Evolutionary conservation across 345 rosid species (phyloP), one percentile per base, ranked within the genome.

Genomic region (Hibiscus tridactylites): DNA sequence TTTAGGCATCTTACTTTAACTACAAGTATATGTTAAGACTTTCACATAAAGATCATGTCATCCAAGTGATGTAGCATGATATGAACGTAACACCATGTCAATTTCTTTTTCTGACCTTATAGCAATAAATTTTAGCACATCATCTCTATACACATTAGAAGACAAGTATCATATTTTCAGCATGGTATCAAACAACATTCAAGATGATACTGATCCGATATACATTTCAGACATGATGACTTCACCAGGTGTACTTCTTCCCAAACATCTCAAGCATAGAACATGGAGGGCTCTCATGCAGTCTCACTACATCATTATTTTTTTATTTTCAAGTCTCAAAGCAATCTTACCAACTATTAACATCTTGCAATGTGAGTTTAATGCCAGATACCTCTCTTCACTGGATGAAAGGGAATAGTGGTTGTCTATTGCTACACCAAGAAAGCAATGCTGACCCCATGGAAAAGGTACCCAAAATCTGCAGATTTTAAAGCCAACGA

Each of bases 401-500:
- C 84, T 88, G 86, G 88, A 86, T 83, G 87, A 79, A 75, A 79
- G 85, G 89, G 85, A 81, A 81, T 79, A 76, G 79, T 84, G 75
- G 89, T 80, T 85, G 94, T 87, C 85, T 90, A 91, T 83, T 81
- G 98, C 85, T 87, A 90, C 98, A 91, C 97, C 94, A 90, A 86
- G 88, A 86, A 86, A 89, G 94, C 97, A 91, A 91, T 83, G 96
- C 91, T 85, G 91, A 83, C 84, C 88, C 92, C 93, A 83, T 71
- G 87, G 85, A 86, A 81, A 86, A 85, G 88, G 89, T 81, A 86
- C 80, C 79, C 92, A 89, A 85, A 79, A 91, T 94, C 98, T 93
- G 98, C 98, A 93, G 66, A 85, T 90, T 93, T 91, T 85, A 87
- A 93, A 93, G 92, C 89, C 96, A 93, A 90, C 97, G 92, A 93